Conservation (phyloP, 495 filamentous ascomycete genomes). For the Terfezia boudieri region DNA sequence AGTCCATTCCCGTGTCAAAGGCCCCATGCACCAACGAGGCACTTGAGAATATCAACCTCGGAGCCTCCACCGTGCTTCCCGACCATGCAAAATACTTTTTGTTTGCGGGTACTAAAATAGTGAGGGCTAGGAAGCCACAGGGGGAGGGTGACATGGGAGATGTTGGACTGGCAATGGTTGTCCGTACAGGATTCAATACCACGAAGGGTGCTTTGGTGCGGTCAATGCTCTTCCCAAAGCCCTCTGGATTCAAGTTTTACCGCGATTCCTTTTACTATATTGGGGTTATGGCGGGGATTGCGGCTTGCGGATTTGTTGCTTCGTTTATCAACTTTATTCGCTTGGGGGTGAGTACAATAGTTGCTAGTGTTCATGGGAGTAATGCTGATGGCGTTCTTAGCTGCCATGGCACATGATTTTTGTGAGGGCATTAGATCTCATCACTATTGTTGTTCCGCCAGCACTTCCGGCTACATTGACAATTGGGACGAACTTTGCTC, state of each 20-base stretch:
- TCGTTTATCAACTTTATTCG: slow-evolving; percentile 86
- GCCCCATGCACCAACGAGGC: slow-evolving; percentile 64
- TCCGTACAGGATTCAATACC: slow-evolving; percentile 87
- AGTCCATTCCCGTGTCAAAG: slow-evolving; percentile 94
- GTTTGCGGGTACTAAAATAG: slow-evolving; percentile 88
- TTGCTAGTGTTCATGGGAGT: neutral
- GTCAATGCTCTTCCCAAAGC: slow-evolving; percentile 97
- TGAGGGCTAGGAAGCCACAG: slow-evolving; percentile 71
- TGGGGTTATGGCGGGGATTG: slow-evolving; percentile 85
- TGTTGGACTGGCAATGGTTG: slow-evolving; percentile 73
- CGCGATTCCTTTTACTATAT: slow-evolving; percentile 95
- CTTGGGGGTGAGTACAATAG: slow-evolving; percentile 31
- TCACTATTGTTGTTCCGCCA: slow-evolving; percentile 94
- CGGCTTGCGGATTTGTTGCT: slow-evolving; percentile 63
- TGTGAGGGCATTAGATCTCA: slow-evolving; percentile 77
- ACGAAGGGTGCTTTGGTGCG: slow-evolving; percentile 91
- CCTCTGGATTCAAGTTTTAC: slow-evolving; percentile 95
- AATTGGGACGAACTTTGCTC: slow-evolving; percentile 89
- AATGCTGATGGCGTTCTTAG: neutral
- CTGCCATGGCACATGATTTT: slow-evolving; percentile 68
- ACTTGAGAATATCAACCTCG: slow-evolving; percentile 47
- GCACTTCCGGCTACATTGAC: slow-evolving; percentile 91
- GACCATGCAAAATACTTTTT: slow-evolving; percentile 70
- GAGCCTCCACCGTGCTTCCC: slow-evolving; percentile 53
- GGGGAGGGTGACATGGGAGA: slow-evolving; percentile 60